Evolutionary conservation across 441 rosid genomes (phyloP).

Genomic region (Dalechampia spathulata): DNA sequence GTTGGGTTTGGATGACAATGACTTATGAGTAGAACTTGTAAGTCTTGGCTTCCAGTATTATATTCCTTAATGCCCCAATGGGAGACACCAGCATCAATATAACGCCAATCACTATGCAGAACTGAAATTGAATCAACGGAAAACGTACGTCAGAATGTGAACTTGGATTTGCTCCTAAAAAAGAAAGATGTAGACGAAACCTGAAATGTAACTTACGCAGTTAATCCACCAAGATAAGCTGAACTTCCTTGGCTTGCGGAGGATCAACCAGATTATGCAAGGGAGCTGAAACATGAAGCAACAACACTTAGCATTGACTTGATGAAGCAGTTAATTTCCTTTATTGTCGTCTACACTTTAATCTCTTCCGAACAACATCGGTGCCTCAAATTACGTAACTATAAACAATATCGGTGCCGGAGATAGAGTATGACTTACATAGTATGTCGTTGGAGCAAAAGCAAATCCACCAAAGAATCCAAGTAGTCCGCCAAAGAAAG

Average conservation of each 20-base stretch:
- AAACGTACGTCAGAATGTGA: conserved; percentile 1
- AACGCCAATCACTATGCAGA: conserved; percentile 62
- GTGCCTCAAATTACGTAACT: too few relatives aligned
- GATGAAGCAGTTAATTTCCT: too few relatives aligned
- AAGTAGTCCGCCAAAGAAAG: conserved; percentile 66
- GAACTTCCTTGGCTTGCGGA: conserved; percentile 52
- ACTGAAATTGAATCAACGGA: conserved; percentile 25
- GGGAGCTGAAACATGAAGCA: too few relatives aligned
- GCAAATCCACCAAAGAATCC: conserved; percentile 78
- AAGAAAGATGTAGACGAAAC: background rate
- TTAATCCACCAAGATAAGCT: conserved; percentile 75
- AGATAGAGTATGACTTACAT: conserved; percentile 31
- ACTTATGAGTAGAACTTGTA: conserved; percentile 59
- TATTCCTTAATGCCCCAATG: conserved; percentile 76
- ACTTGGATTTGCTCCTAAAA: background rate
- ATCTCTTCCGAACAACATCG: too few relatives aligned
- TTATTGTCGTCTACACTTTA: too few relatives aligned
- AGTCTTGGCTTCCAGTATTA: conserved; percentile 52
- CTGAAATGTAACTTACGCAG: conserved; percentile 44
- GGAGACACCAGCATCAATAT: conserved; percentile 64
- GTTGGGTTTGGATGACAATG: background rate
- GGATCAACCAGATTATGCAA: conserved; percentile 58
- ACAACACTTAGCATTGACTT: background rate
- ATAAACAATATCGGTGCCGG: too few relatives aligned
- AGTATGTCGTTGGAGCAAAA: conserved; percentile 82